Conservation (phyloP, 257 asterid species). For the Ligustrum vulgare region DNA sequence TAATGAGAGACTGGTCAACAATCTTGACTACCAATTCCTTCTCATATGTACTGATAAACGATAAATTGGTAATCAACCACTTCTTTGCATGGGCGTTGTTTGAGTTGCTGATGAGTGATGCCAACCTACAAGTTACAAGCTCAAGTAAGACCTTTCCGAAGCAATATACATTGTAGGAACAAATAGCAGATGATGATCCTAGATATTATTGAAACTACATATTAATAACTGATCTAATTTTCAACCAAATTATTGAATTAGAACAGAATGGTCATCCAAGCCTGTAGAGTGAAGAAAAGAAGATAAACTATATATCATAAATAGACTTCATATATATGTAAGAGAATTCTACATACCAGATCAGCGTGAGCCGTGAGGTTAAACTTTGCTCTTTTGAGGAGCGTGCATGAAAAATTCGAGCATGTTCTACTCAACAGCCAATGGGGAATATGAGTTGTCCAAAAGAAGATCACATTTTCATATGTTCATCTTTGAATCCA, state of each 20-base stretch:
- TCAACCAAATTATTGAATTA: neutral
- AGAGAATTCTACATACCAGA: constrained; percentile 40
- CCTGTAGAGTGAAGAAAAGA: neutral
- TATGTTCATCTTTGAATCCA: no score
- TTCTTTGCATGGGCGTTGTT: constrained; percentile 42
- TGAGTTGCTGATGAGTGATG: constrained; percentile 31
- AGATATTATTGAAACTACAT: constrained; percentile 10
- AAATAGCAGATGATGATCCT: constrained; percentile 42
- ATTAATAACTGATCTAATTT: constrained; percentile 4
- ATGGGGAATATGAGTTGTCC: no score
- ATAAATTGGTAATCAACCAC: constrained; percentile 50
- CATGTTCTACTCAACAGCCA: no score
- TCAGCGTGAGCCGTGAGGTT: constrained; percentile 20
- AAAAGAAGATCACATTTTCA: no score
- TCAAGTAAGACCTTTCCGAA: constrained; percentile 69
- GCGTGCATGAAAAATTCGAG: no score
- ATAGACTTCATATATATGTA: neutral
- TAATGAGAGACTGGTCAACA: constrained; percentile 54
- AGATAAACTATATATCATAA: neutral
- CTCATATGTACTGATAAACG: constrained; percentile 43
- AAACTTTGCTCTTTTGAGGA: no score
- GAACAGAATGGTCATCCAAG: neutral
- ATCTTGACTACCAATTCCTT: constrained; percentile 48
- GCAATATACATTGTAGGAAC: constrained; percentile 66
- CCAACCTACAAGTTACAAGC: constrained; percentile 68